Evolutionary conservation across 805 yeast genomes (phyloP), one percentile per base, ranked within the genome.

Genomic region (Tetrapisispora arboricola): DNA sequence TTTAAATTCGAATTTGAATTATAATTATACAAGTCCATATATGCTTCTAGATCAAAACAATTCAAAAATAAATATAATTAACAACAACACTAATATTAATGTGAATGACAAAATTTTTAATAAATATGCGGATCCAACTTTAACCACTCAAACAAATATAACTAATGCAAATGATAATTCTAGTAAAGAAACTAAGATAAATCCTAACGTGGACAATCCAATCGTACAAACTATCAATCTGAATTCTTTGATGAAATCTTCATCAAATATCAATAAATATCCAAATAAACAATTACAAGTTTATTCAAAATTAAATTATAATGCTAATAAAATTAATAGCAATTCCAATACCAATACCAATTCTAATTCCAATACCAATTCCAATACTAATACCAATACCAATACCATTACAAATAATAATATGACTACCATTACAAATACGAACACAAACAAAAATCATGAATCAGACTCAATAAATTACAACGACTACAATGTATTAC

Each of bases 81-180:
- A n/a, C 15, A 32, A 19, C 29, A 9, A 32, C n/a, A n/a, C 20
- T 6, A 36, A 28, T 36, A 2, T 20, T 8, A 18, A 21, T 28
- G 11, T 24, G 26, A 6, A 38, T 25, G 22, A 33, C 15, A 41
- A 40, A 8, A 44, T 49, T 21, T 59, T 59, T 47, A 59, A 50
- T 45, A 53, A 55, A 42, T 60, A 57, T 43, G 62, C 61, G 20
- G 63, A 60, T 47, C 64, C 64, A 12, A 47, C 57, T 11, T 42
- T 60, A 34, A 60, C 64, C 2, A 60, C 64, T 4, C 51, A 54
- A 15, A 52, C 59, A 15, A 38, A 17, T n/a, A 3, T 18, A n/a
- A 24, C 6, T 16, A 3, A 47, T 54, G 11, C 46, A 48, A 38
- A 45, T 16, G 13, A 4, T 25, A 5, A 25, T n/a, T n/a, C 8